Base-by-base conservation (phyloP, 345 rosid species). In the Hibiscus tridactylites region DNA sequence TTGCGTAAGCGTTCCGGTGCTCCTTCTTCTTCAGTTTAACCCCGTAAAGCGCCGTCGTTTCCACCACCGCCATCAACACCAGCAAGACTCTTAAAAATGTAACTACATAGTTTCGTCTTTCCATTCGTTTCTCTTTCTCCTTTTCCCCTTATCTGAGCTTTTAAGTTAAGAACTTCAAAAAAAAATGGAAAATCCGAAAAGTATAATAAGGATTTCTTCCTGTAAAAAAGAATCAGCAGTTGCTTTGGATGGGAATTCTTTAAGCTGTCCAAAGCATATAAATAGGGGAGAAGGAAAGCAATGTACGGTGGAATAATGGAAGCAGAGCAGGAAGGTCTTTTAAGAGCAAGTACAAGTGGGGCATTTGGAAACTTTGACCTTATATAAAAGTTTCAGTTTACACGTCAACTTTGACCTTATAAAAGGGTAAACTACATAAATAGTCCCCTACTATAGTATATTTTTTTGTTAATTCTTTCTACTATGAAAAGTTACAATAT, bases 1-100 rank as follows among this genome's bases (percentile, higher is more conserved):
- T 85, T 26, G 97, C 98, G 50, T 94, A 95, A 0, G 99, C 99
- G 83, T 92, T 89, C 76, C 59, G 81, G 61, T 87, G 96, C 67
- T 73, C 75, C 68, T 58, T 75, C 74, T 75, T 77, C 74, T 5
- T 74, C 80, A 56, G 72, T 59, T n/a, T 57, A 61, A 72, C 62
- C 4, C 74, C 77, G 11, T 63, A 37, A 42, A 73, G 17, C 66
- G 50, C 73, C 56, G 66, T 70, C 71, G 66, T 74, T 9, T 31
- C n/a, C 37, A 65, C 71, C 70, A 54, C 61, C 65, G 60, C 42
- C 62, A 59, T 31, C 49, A 33, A 33, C 62, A 21, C 54, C 10
- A 65, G n/a, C 61, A 77, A 39, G 9, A 59, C 42, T 53, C 64
- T 64, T 33, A 66, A 52, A 16, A 73, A 6, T 21, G 47, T 12